Percentiles rank a stretch among this genome's conserved stretches.
Conservation (phyloP, 345 rosid species). For the Nephelium lappaceum region DNA sequence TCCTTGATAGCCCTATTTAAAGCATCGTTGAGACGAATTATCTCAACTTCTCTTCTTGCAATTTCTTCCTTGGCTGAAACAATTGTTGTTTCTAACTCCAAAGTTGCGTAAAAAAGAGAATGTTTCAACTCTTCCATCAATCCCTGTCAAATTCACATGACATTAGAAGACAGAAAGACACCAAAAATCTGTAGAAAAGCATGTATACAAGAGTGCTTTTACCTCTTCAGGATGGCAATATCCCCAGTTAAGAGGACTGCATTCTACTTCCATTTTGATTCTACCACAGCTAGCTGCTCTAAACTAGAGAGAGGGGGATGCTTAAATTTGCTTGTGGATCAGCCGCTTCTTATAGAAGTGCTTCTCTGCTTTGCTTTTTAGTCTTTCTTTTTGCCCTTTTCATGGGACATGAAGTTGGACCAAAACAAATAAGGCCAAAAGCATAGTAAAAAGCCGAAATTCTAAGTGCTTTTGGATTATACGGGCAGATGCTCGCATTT, state of each 20-base stretch:
- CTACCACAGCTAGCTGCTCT: background rate
- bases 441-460: slow-evolving; percentile 25
- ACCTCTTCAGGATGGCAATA: slow-evolving; percentile 46
- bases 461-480: slow-evolving; percentile 14
- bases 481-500: slow-evolving; percentile 18
- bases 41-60: slow-evolving; percentile 42
- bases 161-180: background rate
- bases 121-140: slow-evolving; percentile 46
- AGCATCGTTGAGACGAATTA: slow-evolving; percentile 44
- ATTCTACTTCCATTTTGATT: slow-evolving; percentile 46
- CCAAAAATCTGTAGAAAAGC: background rate
- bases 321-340: background rate
- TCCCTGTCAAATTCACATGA: slow-evolving; percentile 35
- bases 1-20: slow-evolving; percentile 41
- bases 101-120: slow-evolving; percentile 39
- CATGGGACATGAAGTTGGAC: slow-evolving; percentile 39
- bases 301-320: background rate
- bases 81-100: slow-evolving; percentile 51
- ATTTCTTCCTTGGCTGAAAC: slow-evolving; percentile 57
- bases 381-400: slow-evolving; percentile 10
- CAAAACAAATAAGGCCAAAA: slow-evolving; percentile 36
- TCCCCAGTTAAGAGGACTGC: slow-evolving; percentile 40
- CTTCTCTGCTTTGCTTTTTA: slow-evolving; percentile 1
- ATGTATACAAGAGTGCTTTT: background rate
- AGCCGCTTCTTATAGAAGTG: slow-evolving; percentile 34